Base-by-base conservation (phyloP, 176 grass and related monocot species). In the Carex scoparia region DNA sequence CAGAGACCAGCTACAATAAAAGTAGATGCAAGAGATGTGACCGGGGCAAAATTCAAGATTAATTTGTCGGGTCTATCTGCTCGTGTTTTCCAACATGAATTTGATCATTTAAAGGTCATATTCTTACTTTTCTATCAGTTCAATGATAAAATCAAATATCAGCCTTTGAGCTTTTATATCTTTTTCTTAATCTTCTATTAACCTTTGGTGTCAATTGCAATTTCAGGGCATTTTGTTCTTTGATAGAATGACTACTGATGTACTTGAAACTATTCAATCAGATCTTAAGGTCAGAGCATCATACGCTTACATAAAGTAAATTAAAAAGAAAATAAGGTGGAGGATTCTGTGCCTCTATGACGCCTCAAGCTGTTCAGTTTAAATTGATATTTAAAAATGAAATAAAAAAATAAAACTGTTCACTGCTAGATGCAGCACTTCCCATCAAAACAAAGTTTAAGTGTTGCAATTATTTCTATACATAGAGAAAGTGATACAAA, bases 1-100 rank as follows among this genome's bases (percentile, higher is more conserved):
- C 88, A 98, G 95, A 94, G 95, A 92, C 93, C 95, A 38, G 95
- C 90, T 60, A 89, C 85, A 79, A 87, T 98, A 73, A 95, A 98
- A 90, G 88, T 95, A 89, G 91, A 95, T 84, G 93, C 95, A 86
- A 93, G 84, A 84, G 91, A 98, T 92, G 75, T 87, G 81, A 94
- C 69, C 40, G 95, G 95, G 63, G 85, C 86, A 79, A 98, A 90
- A 59, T 93, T 94, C 70, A 98, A 91, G 93, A 79, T 94, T 70
- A 94, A 88, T 85, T 84, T 98, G 69, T 93, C 91, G 31, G 88
- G 91, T 78, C 83, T 98, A 74, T 84, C 88, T 88, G 88, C 95
- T 46, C 90, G 95, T 83, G 83, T 98, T 81, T 95, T 98, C 80
- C 95, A 98, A 86, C 95, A 98, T 89, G 95, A 98, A 84, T 98